Evolutionary conservation across 768 basidiomycete species (phyloP), one percentile per base, ranked within the genome.

Genomic region (Xerocomellus intermedius): DNA sequence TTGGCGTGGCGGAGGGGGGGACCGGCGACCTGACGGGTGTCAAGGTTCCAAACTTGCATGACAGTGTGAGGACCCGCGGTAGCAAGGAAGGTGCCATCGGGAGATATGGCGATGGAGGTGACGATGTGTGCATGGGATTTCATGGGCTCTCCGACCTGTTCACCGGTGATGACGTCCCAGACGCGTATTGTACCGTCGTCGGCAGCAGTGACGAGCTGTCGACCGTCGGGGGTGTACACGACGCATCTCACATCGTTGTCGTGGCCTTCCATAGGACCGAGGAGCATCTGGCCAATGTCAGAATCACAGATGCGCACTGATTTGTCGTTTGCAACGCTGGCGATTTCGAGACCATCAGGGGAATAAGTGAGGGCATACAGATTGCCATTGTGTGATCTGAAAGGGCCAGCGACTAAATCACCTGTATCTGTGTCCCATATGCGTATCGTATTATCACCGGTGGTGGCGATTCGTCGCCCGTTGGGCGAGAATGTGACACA

Each of bases 291-390:
- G 52, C 80, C 80, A 45, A 65, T 64, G 58, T 69, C 69, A 6
- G 69, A 43, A 51, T 71, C 63, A 48, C 71, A 73, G 47, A 72
- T 51, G 53, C 70, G 66, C 26, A 70, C 55, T 2, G 70, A 66
- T 30, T 61, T 64, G 63, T 72, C 71, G 52, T 64, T 67, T 22
- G 71, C 64, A 8, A 62, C 66, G 60, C 64, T 68, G 42, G 62
- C 65, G 56, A 68, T 68, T 41, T 69, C 67, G 63, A 66, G 67
- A 28, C 67, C 64, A 24, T 68, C 67, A 33, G 67, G 66, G 51
- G 59, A 59, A 22, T 56, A 82, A 73, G 83, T 48, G 80, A 68
- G 60, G 54, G 67, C 57, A 48, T 69, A 69, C 8, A 67, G 64
- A 52, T 67, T 69, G 64, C 64, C 64, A 52, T 67, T 63, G 67